Base-by-base conservation (phyloP, 1,139 yeast genomes). In the Citeromyces siamensis region DNA sequence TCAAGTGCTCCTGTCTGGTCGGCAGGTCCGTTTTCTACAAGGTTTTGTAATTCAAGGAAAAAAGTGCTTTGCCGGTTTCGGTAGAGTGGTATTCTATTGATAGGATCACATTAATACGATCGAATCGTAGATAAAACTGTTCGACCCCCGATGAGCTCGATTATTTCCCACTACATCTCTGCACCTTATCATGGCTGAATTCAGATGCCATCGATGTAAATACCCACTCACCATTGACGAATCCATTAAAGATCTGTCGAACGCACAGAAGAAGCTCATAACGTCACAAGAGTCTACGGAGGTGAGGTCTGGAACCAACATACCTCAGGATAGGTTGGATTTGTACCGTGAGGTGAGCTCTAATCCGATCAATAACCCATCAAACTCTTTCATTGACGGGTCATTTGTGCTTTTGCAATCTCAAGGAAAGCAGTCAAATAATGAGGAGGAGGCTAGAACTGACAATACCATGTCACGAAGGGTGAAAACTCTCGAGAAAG, bases 121-220 rank as follows among this genome's bases (percentile, higher is more conserved):
- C n/a, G n/a, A n/a, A n/a, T n/a, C n/a, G n/a, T n/a, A n/a, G n/a
- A n/a, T n/a, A n/a, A n/a, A n/a, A n/a, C n/a, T n/a, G n/a, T n/a
- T n/a, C n/a, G n/a, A n/a, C n/a, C n/a, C n/a, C n/a, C n/a, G n/a
- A n/a, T n/a, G n/a, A n/a, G n/a, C n/a, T n/a, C n/a, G n/a, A n/a
- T n/a, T n/a, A n/a, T n/a, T n/a, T n/a, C n/a, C n/a, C n/a, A n/a
- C n/a, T n/a, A n/a, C n/a, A n/a, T n/a, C n/a, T n/a, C n/a, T 5
- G 31, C 13, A 13, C 31, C 13, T 27, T 14, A 27, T 13, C n/a
- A 17, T 13, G 16, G 31, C 31, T 8, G 19, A 31, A n/a, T 51
- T 50, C 39, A 55, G 55, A 39, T 77, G 86, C 50, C 80, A 75
- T 48, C 59, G 72, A 40, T 77, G 86, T 49, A 66, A 72, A 37